Conservation (phyloP, 2,329 filamentous ascomycete species). For the Fusarium illudens region DNA sequence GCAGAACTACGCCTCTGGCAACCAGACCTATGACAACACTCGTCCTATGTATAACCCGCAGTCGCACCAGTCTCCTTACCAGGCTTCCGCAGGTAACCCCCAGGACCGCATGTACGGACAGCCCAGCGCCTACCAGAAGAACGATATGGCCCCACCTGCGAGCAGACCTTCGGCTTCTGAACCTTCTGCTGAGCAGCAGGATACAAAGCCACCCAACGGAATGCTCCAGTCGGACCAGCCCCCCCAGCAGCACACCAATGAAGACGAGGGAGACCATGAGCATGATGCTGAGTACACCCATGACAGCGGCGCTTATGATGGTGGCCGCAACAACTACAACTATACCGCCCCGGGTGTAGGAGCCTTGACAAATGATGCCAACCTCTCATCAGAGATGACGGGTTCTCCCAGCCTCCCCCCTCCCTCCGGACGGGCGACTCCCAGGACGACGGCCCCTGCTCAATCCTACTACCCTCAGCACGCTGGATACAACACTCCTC, state of each 20-base stretch:
- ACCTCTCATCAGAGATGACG: constrained; percentile 83
- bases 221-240: constrained; percentile 64
- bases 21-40: constrained; percentile 77
- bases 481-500: constrained; percentile 80
- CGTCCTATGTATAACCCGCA: constrained; percentile 81
- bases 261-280: constrained; percentile 77
- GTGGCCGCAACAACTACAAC: constrained; percentile 77
- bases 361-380: constrained; percentile 75
- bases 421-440: constrained; percentile 84
- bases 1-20: constrained; percentile 75
- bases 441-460: constrained; percentile 76
- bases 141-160: constrained; percentile 86
- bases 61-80: constrained; percentile 77
- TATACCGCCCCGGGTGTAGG: constrained; percentile 76
- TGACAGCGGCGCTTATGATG: constrained; percentile 77
- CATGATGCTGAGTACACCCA: constrained; percentile 88
- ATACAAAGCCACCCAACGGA: constrained; percentile 72
- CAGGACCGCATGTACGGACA: constrained; percentile 76
- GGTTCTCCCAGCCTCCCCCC: constrained; percentile 82
- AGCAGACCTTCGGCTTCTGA: constrained; percentile 66
- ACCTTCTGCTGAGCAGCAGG: constrained; percentile 67
- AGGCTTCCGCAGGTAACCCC: constrained; percentile 66
- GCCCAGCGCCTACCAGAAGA: constrained; percentile 75
- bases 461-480: constrained; percentile 77
- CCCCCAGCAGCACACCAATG: constrained; percentile 63